A percentile compares a stretch with the other conserved stretches of the same genome.
Evolutionary conservation across 1,284 basidiomycete species (phyloP).

Genomic region (Microbotryum violaceum): DNA sequence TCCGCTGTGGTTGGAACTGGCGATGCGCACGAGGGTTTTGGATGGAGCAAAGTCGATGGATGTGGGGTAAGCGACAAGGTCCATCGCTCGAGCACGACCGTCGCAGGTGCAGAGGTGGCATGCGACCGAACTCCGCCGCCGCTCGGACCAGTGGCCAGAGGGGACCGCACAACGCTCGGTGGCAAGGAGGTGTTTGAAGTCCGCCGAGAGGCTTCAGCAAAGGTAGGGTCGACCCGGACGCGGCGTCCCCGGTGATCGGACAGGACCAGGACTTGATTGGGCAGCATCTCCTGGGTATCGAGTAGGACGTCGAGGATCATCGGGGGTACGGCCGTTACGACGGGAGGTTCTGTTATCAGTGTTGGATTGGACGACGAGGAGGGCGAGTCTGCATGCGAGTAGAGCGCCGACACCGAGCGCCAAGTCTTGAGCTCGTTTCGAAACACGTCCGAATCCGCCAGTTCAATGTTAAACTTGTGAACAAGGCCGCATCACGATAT

Average conservation of each 20-base stretch:
- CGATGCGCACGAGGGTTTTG: slow-evolving; percentile 1
- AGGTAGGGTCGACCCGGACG: slow-evolving; percentile 23
- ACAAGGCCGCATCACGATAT: background rate
- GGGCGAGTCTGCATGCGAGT: slow-evolving; percentile 3
- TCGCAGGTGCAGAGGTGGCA: slow-evolving; percentile 2
- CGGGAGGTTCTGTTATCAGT: background rate
- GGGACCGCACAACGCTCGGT: too few species aligned
- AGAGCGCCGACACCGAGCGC: slow-evolving; percentile 35
- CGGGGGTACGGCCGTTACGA: slow-evolving; percentile 30
- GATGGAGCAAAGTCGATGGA: slow-evolving; percentile 5
- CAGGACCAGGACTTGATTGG: slow-evolving; percentile 37
- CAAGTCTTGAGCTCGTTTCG: slow-evolving; percentile 39
- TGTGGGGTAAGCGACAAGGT: slow-evolving; percentile 18
- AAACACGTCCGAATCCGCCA: slow-evolving; percentile 39
- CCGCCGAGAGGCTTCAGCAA: background rate
- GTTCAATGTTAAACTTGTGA: slow-evolving; percentile 41
- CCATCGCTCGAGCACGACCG: slow-evolving; percentile 35
- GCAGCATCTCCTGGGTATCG: slow-evolving; percentile 34
- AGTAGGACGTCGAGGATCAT: slow-evolving; percentile 40
- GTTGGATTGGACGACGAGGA: slow-evolving; percentile 7
- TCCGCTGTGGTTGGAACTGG: slow-evolving; percentile 23
- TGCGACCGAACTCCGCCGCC: too few species aligned
- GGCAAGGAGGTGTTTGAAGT: too few species aligned
- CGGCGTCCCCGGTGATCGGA: slow-evolving; percentile 26
- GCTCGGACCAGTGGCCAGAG: too few species aligned